These are phyloP conservation scores for Starmerella tilneyi DNA, from an alignment of 805 yeast species.

Conservation along the genomic window DNA sequence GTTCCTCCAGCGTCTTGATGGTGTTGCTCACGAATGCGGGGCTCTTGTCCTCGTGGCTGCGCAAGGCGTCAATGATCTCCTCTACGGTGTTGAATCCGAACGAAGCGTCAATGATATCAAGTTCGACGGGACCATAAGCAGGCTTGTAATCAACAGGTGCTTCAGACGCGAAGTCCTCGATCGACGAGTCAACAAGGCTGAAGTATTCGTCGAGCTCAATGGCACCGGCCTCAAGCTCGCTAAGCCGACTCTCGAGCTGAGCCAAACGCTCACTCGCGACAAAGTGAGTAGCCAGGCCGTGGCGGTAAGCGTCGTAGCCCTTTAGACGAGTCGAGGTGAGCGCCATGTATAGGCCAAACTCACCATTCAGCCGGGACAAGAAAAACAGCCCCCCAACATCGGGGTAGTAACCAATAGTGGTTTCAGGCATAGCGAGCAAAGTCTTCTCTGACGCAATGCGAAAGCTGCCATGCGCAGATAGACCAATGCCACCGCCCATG, in stretches of 20 bases:
- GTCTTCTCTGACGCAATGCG: constrained; percentile 89
- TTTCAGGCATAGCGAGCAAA: constrained; percentile 93
- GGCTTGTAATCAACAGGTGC: constrained; percentile 41
- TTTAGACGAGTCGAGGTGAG: constrained; percentile 69
- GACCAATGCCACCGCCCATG: constrained; percentile 97
- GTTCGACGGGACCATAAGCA: constrained; percentile 42
- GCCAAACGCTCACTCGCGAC: constrained; percentile 56
- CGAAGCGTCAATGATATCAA: constrained; percentile 56
- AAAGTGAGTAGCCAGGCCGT: constrained; percentile 87
- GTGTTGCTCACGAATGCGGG: constrained; percentile 57
- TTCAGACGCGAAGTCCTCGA: constrained; percentile 63
- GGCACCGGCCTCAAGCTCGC: constrained; percentile 41
- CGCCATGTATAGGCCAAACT: constrained; percentile 76
- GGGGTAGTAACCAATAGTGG: constrained; percentile 91
- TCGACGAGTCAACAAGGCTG: constrained; percentile 54
- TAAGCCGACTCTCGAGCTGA: constrained; percentile 53
- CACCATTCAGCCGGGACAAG: constrained; percentile 69
- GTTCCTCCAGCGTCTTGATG: constrained; percentile 44
- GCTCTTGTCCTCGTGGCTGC: constrained; percentile 44
- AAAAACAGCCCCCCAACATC: constrained; percentile 93
- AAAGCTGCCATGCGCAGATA: constrained; percentile 82
- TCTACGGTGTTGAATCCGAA: constrained; percentile 47
- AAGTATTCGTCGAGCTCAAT: constrained; percentile 23
- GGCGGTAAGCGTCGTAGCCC: constrained; percentile 71
- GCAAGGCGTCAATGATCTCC: constrained; percentile 37